Percentiles rank a stretch among this genome's conserved stretches.
Conservation (phyloP, 768 basidiomycete species). For the Mycena rebaudengoi region DNA sequence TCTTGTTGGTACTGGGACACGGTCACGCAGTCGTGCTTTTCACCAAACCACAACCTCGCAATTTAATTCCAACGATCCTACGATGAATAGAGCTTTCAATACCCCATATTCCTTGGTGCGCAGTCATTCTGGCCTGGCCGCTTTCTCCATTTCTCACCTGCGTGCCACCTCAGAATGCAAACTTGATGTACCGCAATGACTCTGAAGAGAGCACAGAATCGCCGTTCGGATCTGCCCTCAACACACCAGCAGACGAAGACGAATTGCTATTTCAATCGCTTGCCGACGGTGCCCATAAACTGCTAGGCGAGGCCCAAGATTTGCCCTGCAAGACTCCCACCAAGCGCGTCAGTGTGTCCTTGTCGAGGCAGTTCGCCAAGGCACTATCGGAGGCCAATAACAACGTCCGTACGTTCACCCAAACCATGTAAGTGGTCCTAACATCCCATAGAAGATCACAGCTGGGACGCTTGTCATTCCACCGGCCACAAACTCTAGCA, state of each 20-base stretch:
- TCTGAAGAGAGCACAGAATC: slow-evolving; percentile 23
- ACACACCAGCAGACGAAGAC: slow-evolving; percentile 23
- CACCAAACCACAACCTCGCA: too few relatives aligned
- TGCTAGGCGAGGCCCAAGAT: background rate
- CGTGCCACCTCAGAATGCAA: background rate
- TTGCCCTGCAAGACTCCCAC: background rate
- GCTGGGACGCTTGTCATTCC: background rate
- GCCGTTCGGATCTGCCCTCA: slow-evolving; percentile 12
- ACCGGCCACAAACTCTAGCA: too few relatives aligned
- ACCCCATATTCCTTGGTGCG: background rate
- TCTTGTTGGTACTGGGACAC: too few relatives aligned
- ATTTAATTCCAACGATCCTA: too few relatives aligned
- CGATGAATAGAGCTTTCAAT: too few relatives aligned
- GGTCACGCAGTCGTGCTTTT: too few relatives aligned
- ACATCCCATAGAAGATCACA: background rate
- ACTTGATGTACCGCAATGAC: slow-evolving; percentile 18
- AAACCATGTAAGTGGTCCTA: background rate
- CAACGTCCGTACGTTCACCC: background rate
- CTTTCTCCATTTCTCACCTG: background rate
- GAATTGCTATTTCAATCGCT: slow-evolving; percentile 12
- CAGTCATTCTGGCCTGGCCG: background rate
- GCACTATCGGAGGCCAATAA: slow-evolving; percentile 14
- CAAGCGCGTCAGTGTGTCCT: slow-evolving; percentile 3
- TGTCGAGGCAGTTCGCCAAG: slow-evolving; percentile 24
- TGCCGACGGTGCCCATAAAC: background rate